These are phyloP conservation scores for Camelina sativa DNA, from an alignment of 345 rosid species.

Conservation along the genomic window DNA sequence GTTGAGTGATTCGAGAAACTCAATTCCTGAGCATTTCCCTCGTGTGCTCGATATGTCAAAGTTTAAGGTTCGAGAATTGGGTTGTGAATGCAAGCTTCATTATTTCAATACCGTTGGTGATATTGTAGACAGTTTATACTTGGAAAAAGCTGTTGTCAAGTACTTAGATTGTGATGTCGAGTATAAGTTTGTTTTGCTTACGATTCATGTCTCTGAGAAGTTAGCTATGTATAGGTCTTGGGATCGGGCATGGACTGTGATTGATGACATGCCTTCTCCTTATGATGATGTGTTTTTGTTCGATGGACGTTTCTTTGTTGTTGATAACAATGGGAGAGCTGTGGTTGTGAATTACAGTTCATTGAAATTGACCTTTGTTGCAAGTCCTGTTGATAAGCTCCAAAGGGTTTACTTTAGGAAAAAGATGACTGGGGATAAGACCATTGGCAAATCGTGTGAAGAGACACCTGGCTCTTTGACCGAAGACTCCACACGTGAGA, in stretches of 20 bases:
- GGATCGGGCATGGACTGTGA: constrained; percentile 67
- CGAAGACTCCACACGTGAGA: too few species aligned
- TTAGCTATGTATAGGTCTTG: constrained; percentile 73
- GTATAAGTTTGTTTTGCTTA: constrained; percentile 65
- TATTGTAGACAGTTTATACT: constrained; percentile 55
- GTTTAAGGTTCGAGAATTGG: constrained; percentile 56
- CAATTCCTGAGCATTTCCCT: constrained; percentile 55
- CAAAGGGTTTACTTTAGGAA: too few species aligned
- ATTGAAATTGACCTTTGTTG: constrained; percentile 46
- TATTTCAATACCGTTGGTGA: constrained; percentile 47
- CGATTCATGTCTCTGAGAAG: constrained; percentile 87
- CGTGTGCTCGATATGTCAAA: constrained; percentile 51
- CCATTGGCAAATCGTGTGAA: too few species aligned
- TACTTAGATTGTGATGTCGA: constrained; percentile 40
- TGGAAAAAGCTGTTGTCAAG: constrained; percentile 77
- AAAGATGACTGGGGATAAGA: too few species aligned
- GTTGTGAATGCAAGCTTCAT: constrained; percentile 70
- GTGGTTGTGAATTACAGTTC: constrained; percentile 58
- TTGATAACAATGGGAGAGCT: constrained; percentile 72
- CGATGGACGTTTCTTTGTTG: constrained; percentile 66
- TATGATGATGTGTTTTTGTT: constrained; percentile 80
- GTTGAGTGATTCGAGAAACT: constrained; percentile 47
- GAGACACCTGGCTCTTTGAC: too few species aligned
- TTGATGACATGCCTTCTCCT: constrained; percentile 76
- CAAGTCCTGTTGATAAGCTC: constrained; percentile 25